phyloP scores from a whole-genome alignment of 1,139 yeast genomes.

The Diutina scorzettiae region DNA sequence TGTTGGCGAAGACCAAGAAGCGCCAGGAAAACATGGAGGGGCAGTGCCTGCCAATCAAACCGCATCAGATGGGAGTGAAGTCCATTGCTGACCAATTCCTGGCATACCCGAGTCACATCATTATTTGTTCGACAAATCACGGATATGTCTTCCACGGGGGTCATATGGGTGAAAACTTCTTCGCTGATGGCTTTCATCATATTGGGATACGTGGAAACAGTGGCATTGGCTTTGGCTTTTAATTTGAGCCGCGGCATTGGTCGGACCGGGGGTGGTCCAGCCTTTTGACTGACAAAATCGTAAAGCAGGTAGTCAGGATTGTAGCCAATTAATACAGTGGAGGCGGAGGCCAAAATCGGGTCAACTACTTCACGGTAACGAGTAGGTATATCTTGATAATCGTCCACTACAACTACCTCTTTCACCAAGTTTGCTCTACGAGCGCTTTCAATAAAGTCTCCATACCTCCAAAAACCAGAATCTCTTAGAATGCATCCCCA shows the following conservation, averaged over 20 bases:
- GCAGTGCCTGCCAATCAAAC: not conserved
- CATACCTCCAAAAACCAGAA: not conserved
- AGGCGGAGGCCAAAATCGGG: not conserved
- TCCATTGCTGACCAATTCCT: not conserved
- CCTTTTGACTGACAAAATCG: not conserved
- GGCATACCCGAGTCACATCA: not conserved
- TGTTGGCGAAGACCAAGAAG: not conserved
- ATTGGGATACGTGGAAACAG: not conserved
- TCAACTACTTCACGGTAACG: not conserved
- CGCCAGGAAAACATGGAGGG: not conserved
- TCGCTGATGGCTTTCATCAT: not conserved
- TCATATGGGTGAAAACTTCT: not conserved
- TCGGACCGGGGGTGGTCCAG: not conserved
- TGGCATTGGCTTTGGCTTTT: not conserved
- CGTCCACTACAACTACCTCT: slow-evolving; percentile 2
- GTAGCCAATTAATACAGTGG: not conserved
- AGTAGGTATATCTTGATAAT: not conserved
- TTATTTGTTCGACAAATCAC: not conserved
- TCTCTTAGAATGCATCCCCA: not conserved
- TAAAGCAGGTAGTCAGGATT: slow-evolving; percentile 1
- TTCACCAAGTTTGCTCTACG: not conserved
- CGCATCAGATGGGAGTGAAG: not conserved
- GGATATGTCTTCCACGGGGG: not conserved
- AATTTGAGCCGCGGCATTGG: not conserved
- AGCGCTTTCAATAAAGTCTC: not conserved